A percentile compares a stretch with the other conserved stretches of the same genome.
Evolutionary conservation across 768 basidiomycete genomes (phyloP).

Genomic region (Lentinula detonsa): DNA sequence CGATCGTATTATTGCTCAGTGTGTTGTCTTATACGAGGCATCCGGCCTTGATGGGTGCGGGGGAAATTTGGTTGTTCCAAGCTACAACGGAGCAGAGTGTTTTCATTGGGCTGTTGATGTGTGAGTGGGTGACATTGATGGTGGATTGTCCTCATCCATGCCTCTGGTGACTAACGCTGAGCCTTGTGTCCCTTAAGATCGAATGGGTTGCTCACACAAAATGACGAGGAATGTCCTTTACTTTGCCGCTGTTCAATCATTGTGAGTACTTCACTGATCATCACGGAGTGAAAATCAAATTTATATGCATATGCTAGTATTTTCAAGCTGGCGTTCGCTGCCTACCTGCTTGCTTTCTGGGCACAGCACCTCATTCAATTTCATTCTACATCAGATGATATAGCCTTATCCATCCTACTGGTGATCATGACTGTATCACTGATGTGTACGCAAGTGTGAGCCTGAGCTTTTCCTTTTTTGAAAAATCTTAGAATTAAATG

Average conservation of each 20-base stretch:
- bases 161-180: too few species aligned
- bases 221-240: background rate
- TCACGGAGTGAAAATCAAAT: background rate
- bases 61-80: background rate
- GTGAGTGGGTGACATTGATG: background rate
- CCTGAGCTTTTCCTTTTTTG: background rate
- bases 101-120: conserved; percentile 2
- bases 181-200: background rate
- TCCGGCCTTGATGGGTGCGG: background rate
- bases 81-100: conserved; percentile 3
- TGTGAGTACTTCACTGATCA: background rate
- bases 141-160: background rate
- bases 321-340: background rate
- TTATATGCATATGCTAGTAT: background rate
- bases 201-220: background rate
- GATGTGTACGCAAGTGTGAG: background rate
- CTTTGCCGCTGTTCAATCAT: background rate
- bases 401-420: background rate
- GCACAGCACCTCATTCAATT: background rate
- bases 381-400: background rate
- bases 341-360: background rate
- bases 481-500: background rate
- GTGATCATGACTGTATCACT: background rate
- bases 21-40: background rate
- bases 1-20: background rate